phyloP scores from a whole-genome alignment of 139 green algal species.

The Tetraselmis striata region DNA sequence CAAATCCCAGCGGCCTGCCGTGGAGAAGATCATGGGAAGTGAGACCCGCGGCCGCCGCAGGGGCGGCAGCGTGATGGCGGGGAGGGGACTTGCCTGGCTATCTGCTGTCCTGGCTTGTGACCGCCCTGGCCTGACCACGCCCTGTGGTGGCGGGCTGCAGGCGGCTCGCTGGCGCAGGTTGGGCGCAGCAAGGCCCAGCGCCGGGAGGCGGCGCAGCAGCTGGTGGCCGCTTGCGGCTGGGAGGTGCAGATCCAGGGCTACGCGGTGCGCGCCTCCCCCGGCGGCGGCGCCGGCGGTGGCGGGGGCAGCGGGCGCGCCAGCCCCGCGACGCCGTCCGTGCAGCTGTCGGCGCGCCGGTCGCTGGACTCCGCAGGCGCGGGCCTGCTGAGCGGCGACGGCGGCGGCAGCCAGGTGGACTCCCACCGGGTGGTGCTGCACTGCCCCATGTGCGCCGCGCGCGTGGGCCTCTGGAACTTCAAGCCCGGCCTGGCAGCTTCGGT shows the following conservation, averaged over 20 bases:
- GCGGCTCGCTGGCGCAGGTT: background rate
- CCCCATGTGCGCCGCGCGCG: conserved; percentile 31
- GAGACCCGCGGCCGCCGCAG: background rate
- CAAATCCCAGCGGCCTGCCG: background rate
- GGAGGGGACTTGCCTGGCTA: no score
- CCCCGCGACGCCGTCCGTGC: background rate
- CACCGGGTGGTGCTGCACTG: conserved; percentile 31
- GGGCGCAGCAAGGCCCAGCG: background rate
- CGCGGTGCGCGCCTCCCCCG: background rate
- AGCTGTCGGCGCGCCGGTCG: background rate
- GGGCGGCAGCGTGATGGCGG: no score
- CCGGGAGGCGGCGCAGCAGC: background rate
- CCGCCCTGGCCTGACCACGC: no score
- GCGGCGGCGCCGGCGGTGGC: no score
- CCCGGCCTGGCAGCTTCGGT: background rate
- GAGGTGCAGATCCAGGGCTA: conserved; percentile 10
- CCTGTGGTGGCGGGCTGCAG: no score
- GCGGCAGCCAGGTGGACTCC: background rate
- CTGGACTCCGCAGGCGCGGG: background rate
- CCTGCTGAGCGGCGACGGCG: conserved; percentile 1
- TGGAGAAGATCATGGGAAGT: background rate
- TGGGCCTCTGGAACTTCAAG: conserved; percentile 35
- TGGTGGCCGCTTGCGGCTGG: conserved; percentile 30
- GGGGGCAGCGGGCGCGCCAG: background rate
- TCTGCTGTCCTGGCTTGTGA: no score